These are phyloP conservation scores for Diaporthe citriasiana DNA, from an alignment of 2,329 filamentous ascomycete genomes.

Conservation along the genomic window DNA sequence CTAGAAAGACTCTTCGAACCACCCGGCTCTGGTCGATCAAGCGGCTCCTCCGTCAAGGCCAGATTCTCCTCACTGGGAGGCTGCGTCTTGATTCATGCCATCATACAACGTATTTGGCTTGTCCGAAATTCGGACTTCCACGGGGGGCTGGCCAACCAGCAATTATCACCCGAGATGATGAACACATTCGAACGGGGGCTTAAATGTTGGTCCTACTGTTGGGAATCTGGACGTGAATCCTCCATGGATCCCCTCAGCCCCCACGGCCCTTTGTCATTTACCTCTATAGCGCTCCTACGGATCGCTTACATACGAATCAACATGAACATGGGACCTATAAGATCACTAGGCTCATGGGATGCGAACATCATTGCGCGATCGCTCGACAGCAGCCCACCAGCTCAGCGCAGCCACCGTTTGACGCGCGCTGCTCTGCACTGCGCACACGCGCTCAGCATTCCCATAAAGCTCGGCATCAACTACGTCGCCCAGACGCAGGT, in stretches of 20 bases:
- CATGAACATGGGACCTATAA: not conserved
- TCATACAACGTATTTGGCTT: constrained; percentile 8
- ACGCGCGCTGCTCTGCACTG: constrained; percentile 4
- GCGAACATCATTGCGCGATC: not conserved
- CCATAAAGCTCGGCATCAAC: constrained; percentile 5
- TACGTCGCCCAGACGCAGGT: constrained; percentile 10
- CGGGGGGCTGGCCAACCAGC: not conserved
- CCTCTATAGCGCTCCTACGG: not conserved
- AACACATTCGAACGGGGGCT: constrained; percentile 8
- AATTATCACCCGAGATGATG: constrained; percentile 10
- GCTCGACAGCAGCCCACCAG: not conserved
- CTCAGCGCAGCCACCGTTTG: constrained; percentile 6
- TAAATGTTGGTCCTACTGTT: not conserved
- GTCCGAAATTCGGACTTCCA: not conserved
- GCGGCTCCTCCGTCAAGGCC: not conserved
- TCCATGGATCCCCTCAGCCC: constrained; percentile 9
- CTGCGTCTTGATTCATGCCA: constrained; percentile 12
- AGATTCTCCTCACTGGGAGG: constrained; percentile 10
- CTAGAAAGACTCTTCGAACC: not conserved
- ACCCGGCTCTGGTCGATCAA: not conserved
- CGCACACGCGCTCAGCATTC: constrained; percentile 9
- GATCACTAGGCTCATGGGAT: constrained; percentile 2
- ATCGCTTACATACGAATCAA: not conserved
- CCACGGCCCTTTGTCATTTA: constrained; percentile 5
- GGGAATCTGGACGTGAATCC: constrained; percentile 3